Base-by-base conservation (phyloP, 148 eudicot species). In the Pouteria glomerata region DNA sequence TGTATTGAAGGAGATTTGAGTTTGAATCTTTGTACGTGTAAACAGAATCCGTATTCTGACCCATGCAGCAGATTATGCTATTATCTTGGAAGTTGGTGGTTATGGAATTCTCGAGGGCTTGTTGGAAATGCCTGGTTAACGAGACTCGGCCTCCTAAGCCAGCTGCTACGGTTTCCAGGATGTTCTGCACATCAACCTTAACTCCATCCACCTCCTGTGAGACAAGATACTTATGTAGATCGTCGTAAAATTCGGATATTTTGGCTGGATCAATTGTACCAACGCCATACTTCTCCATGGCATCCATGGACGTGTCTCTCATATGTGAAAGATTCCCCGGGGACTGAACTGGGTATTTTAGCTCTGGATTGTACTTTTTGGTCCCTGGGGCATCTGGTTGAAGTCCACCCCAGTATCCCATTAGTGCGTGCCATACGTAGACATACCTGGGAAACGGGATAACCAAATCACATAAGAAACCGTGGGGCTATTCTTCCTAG, bases 331-430 rank as follows among this genome's bases (percentile, higher is more conserved):
- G 77, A 72, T 75, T 78, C 8, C 79, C 79, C 1, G 75, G 83
- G n/a, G 83, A 74, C 33, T 80, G 86, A 2, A 71, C 44, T 3
- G 76, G 79, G 31, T 65, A 74, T 44, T 35, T 47, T 23, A 83
- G 13, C 69, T 74, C 68, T 8, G 82, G 82, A 31, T 76, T 79
- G 55, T 79, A 82, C 53, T 75, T 79, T 35, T 78, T 33, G 30
- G 72, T 82, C 31, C 48, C 58, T 1, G 45, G 75, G 44, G 80
- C 75, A 4, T 72, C 42, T 34, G 82, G 85, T 53, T 72, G 70
- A 60, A 82, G 82, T 42, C 85, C 85, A 29, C 82, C 85, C 85
- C 82, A 82, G 35, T 82, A 82, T 57, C 85, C 85, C 76, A 78
- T 56, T 35, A 82, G 62, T 18, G 85, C 85, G 62, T 82, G 85